Evolutionary conservation across 192 early-diverging fungal species (phyloP).

Genomic region (Allomyces javanicus): DNA sequence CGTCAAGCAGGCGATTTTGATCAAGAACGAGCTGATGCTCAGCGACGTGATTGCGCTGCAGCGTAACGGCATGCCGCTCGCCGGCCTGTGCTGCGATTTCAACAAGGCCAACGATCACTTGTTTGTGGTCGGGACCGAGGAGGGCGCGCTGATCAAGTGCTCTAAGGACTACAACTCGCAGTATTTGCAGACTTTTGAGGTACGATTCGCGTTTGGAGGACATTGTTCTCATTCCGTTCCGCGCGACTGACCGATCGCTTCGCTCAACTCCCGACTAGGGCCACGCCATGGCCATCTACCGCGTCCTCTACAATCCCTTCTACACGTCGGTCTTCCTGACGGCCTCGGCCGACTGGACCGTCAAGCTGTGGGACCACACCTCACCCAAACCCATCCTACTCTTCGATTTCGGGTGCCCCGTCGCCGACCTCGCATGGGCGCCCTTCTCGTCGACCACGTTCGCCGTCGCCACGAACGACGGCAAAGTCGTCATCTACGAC

Average conservation of each 20-base stretch:
- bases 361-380: constrained; percentile 40
- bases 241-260: no score
- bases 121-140: constrained; percentile 46
- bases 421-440: constrained; percentile 41
- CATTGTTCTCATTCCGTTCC: no score
- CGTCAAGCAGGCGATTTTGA: constrained; percentile 35
- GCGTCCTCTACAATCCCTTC: constrained; percentile 37
- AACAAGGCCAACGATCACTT: constrained; percentile 31
- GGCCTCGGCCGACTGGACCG: constrained; percentile 37
- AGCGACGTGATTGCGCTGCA: constrained; percentile 8
- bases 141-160: constrained; percentile 38
- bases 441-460: constrained; percentile 44
- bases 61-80: neutral
- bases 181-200: constrained; percentile 35
- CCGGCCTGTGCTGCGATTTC: constrained; percentile 30
- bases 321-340: constrained; percentile 29
- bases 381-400: constrained; percentile 27
- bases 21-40: constrained; percentile 35
- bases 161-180: constrained; percentile 37
- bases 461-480: constrained; percentile 35
- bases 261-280: constrained; percentile 13
- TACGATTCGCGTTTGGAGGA: constrained; percentile 4
- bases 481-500: constrained; percentile 40
- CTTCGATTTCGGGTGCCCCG: constrained; percentile 32
- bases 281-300: constrained; percentile 41